Conservation (phyloP, 768 basidiomycete species). For the Daedaleopsis nitida region DNA sequence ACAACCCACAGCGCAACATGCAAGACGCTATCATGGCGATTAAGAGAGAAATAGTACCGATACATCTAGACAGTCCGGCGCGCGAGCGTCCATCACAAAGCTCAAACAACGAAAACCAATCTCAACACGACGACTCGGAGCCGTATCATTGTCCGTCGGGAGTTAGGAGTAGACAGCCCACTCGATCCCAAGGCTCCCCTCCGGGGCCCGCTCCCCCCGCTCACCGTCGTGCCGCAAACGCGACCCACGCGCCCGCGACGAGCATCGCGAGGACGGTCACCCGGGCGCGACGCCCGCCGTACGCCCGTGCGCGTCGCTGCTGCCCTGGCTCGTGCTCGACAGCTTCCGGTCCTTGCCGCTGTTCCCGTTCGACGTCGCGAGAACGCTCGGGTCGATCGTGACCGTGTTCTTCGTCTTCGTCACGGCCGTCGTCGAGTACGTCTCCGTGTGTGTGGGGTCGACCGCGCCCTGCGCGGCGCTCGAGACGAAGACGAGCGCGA, state of each 20-base stretch:
- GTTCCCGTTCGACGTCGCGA: slow-evolving; percentile 67
- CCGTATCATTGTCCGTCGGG: no score
- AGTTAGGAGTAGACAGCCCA: no score
- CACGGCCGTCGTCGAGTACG: slow-evolving; percentile 60
- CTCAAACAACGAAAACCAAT: no score
- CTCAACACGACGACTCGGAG: no score
- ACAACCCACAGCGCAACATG: no score
- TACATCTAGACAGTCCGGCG: no score
- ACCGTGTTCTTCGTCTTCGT: slow-evolving; percentile 57
- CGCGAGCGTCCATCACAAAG: no score
- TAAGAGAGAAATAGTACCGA: no score
- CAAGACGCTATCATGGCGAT: no score
- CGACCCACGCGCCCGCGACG: slow-evolving; percentile 14
- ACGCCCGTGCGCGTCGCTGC: slow-evolving; percentile 18
- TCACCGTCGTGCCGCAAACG: slow-evolving; percentile 5
- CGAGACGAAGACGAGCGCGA: slow-evolving; percentile 74
- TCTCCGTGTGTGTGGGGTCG: slow-evolving; percentile 37
- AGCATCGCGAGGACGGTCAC: slow-evolving; percentile 14
- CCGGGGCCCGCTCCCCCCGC: slow-evolving; percentile 4
- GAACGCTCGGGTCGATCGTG: slow-evolving; percentile 52
- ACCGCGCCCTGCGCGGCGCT: slow-evolving; percentile 40
- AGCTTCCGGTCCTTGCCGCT: slow-evolving; percentile 42
- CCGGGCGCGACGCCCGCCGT: slow-evolving; percentile 22
- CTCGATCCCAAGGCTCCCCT: no score
- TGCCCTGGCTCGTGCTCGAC: slow-evolving; percentile 31